Percentiles rank a stretch among this genome's conserved stretches.
These are phyloP conservation scores for Exophiala aquamarina DNA, from an alignment of 2,329 filamentous ascomycete genomes.

Conservation along the genomic window DNA sequence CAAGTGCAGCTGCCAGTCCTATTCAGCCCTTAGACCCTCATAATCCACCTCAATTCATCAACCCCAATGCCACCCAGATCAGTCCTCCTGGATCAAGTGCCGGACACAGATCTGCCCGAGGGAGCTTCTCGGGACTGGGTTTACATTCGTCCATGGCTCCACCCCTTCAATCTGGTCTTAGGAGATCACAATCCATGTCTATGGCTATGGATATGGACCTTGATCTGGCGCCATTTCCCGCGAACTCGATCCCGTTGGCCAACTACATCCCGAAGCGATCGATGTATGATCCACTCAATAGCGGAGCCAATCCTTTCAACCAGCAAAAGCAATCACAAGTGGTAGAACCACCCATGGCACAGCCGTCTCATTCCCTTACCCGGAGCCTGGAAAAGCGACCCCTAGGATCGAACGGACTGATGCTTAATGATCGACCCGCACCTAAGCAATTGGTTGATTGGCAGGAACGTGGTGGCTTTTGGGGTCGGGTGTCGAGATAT, in stretches of 20 bases:
- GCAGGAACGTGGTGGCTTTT: slow-evolving; percentile 26
- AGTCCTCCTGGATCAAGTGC: slow-evolving; percentile 24
- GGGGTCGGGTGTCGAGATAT: slow-evolving; percentile 25
- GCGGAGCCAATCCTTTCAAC: slow-evolving; percentile 1
- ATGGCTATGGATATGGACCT: slow-evolving; percentile 17
- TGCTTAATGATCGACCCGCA: slow-evolving; percentile 23
- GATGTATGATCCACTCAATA: slow-evolving; percentile 21
- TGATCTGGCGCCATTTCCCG: slow-evolving; percentile 23
- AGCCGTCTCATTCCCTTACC: slow-evolving; percentile 17
- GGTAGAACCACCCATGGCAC: slow-evolving; percentile 20
- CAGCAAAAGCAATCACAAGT: slow-evolving; percentile 10
- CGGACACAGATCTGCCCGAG: slow-evolving; percentile 22
- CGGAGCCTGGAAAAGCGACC: slow-evolving; percentile 23
- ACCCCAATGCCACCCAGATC: slow-evolving; percentile 29
- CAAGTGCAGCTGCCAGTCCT: slow-evolving; percentile 13
- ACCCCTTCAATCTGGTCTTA: slow-evolving; percentile 16
- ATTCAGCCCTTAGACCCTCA: slow-evolving; percentile 23
- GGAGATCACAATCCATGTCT: slow-evolving; percentile 21
- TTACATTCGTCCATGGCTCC: slow-evolving; percentile 6
- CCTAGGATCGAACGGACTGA: slow-evolving; percentile 19
- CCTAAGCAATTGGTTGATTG: slow-evolving; percentile 24
- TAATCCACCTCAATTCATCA: slow-evolving; percentile 28
- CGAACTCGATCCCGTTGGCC: slow-evolving; percentile 13
- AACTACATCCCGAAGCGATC: slow-evolving; percentile 20
- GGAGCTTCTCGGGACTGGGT: slow-evolving; percentile 21